Evolutionary conservation across 2,329 filamentous ascomycete genomes (phyloP), one percentile per base, ranked within the genome.

Genomic region (Gaeumannomyces tritici): DNA sequence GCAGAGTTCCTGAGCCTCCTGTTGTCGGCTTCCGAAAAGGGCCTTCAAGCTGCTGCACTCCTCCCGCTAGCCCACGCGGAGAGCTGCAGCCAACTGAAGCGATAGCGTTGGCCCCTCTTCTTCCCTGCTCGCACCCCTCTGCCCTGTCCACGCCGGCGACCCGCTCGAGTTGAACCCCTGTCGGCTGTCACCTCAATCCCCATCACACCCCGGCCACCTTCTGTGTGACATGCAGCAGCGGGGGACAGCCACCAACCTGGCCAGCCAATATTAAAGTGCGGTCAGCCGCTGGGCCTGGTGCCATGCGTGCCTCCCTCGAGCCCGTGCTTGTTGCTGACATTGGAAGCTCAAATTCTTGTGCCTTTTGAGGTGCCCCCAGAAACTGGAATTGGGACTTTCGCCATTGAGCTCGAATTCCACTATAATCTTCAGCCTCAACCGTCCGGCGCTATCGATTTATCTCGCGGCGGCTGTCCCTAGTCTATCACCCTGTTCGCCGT

Each of bases 181-280:
- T 26, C 29, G 15, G 31, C 55, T 31, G 26, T 60, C 58, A 60
- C 55, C 54, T 33, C 15, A 26, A 55, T 55, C 24, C 54, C 56
- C 33, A 24, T 18, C 59, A 24, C 59, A 61, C 21, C 51, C 21
- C 29, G 54, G 28, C 27, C 42, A 29, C 27, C 29, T 55, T 59
- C 59, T 55, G 60, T 62, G 62, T 63, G 62, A 63, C 74, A 72
- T 74, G 71, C 73, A 74, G 69, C 70, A 73, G 71, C 72, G 72
- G 74, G 72, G 74, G 72, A 72, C 70, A 68, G 69, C 70, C 71
- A 70, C 70, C 65, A 74, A 73, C 64, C 62, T 64, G 68, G 63
- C 71, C 77, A 77, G 75, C 81, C 81, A 84, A 83, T 84, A 82
- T 83, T 75, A 76, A 75, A 73, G 72, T 72, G 69, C 74, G 70